Percentiles rank a stretch among this genome's conserved stretches.
These are phyloP conservation scores for Stachybotrys chartarum DNA, from an alignment of 2,329 filamentous ascomycete genomes.

Conservation along the genomic window DNA sequence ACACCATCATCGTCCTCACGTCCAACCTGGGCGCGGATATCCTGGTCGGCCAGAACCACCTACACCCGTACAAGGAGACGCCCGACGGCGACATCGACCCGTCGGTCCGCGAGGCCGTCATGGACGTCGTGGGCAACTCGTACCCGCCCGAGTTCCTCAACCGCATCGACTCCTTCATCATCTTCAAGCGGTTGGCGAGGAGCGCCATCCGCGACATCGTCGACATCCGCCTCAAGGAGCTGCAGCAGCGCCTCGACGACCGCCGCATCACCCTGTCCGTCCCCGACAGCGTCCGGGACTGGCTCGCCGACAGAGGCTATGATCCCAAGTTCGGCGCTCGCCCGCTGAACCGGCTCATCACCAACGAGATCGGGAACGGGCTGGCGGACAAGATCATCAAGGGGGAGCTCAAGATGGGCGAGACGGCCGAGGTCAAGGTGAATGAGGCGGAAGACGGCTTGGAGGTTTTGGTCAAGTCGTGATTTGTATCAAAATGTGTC, in stretches of 20 bases:
- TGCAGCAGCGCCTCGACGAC: conserved; percentile 78
- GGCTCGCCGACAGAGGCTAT: conserved; percentile 85
- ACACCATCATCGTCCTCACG: conserved; percentile 93
- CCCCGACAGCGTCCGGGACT: conserved; percentile 64
- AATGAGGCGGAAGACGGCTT: conserved; percentile 54
- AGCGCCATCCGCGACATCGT: conserved; percentile 83
- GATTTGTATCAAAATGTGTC: background rate
- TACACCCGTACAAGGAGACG: conserved; percentile 56
- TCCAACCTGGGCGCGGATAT: conserved; percentile 93
- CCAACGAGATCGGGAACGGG: conserved; percentile 80
- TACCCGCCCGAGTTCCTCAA: conserved; percentile 95
- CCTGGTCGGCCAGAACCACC: conserved; percentile 66
- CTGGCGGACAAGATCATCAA: conserved; percentile 89
- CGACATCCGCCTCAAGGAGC: conserved; percentile 79
- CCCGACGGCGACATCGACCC: conserved; percentile 63
- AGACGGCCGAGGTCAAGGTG: conserved; percentile 64
- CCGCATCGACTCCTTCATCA: conserved; percentile 91
- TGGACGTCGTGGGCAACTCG: conserved; percentile 71
- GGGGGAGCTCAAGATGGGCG: conserved; percentile 69
- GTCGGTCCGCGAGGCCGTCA: conserved; percentile 69
- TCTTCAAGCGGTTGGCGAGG: conserved; percentile 81
- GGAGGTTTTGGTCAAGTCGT: conserved; percentile 31
- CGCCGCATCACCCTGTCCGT: conserved; percentile 73
- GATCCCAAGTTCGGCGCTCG: conserved; percentile 87
- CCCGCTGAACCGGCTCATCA: conserved; percentile 84